phyloP scores from a whole-genome alignment of 495 filamentous ascomycete species.

The Hyaloscypha variabilis region DNA sequence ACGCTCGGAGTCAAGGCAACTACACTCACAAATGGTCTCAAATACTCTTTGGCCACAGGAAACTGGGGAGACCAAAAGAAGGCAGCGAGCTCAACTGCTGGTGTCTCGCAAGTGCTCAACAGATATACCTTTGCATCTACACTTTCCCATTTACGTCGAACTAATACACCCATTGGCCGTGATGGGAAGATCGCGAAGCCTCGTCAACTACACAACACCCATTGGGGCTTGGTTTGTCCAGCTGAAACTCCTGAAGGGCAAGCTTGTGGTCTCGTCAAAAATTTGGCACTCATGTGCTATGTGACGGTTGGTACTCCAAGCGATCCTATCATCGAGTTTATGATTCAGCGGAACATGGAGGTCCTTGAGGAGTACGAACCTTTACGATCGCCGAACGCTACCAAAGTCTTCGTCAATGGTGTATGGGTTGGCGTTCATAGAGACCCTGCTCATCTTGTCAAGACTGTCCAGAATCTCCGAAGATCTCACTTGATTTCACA shows the following conservation, averaged over 20 bases:
- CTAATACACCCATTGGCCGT: conserved; percentile 95
- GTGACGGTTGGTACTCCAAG: conserved; percentile 91
- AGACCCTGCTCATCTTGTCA: conserved; percentile 78
- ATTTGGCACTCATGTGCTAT: conserved; percentile 96
- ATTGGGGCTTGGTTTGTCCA: conserved; percentile 97
- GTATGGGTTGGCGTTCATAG: conserved; percentile 94
- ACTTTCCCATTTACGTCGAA: conserved; percentile 92
- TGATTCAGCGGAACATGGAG: conserved; percentile 93
- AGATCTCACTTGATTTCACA: conserved; percentile 72
- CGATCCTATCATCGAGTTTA: conserved; percentile 90
- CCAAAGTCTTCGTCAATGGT: conserved; percentile 97
- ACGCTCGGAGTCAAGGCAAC: conserved; percentile 88
- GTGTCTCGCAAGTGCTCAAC: conserved; percentile 97
- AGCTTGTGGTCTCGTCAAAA: conserved; percentile 98
- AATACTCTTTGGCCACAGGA: conserved; percentile 96
- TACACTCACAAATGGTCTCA: conserved; percentile 88
- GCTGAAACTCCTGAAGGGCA: conserved; percentile 98
- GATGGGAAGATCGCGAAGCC: conserved; percentile 99
- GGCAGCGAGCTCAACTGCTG: conserved; percentile 88
- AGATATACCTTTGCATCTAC: conserved; percentile 97
- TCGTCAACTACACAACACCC: conserved; percentile 96
- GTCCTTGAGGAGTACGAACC: conserved; percentile 96
- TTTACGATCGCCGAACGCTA: conserved; percentile 82
- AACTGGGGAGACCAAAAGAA: conserved; percentile 99
- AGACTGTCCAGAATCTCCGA: conserved; percentile 74